phyloP scores from a whole-genome alignment of 306 rosid species.

The Citrullus colocynthis region DNA sequence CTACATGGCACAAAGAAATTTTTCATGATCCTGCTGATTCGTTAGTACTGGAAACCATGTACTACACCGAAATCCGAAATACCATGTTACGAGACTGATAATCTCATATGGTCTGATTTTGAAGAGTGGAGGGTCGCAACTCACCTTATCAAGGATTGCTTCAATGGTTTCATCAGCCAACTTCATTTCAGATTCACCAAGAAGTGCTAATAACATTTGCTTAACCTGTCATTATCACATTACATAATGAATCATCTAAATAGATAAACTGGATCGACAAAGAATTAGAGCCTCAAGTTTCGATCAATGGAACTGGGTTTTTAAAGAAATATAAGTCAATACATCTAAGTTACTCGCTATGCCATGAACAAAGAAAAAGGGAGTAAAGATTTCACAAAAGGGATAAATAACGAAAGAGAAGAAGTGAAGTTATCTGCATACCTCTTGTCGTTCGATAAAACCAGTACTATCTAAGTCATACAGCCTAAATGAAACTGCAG shows the following conservation, averaged over 20 bases:
- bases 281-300: background rate
- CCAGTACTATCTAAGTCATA: conserved; percentile 71
- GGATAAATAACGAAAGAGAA: background rate
- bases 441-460: conserved; percentile 79
- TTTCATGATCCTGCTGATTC: background rate
- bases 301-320: background rate
- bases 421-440: conserved; percentile 18
- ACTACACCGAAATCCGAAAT: background rate
- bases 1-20: conserved; percentile 17
- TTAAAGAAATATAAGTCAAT: background rate
- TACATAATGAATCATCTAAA: background rate
- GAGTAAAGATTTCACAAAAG: background rate
- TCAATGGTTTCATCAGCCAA: conserved; percentile 75
- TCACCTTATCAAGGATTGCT: conserved; percentile 61
- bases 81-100: background rate
- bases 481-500: conserved; percentile 74
- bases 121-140: background rate
- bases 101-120: background rate
- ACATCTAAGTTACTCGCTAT: background rate
- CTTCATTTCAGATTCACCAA: conserved; percentile 70
- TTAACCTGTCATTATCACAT: conserved; percentile 47
- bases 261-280: background rate
- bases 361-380: background rate
- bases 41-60: background rate
- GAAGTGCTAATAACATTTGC: conserved; percentile 80